Base-by-base conservation (phyloP, 2,329 filamentous ascomycete genomes). In the Fonsecaea multimorphosa region DNA sequence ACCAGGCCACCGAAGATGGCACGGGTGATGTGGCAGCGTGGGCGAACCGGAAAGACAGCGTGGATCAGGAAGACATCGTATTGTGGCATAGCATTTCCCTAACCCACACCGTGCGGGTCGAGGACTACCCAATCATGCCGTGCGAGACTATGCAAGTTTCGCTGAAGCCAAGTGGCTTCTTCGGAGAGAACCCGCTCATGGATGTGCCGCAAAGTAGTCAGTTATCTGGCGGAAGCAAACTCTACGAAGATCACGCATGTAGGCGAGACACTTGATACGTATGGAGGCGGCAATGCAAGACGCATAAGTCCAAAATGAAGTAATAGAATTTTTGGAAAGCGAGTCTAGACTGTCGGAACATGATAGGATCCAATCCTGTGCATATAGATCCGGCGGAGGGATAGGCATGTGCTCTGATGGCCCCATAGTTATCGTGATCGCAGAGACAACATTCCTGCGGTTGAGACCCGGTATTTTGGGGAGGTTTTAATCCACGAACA, bases 21-120 rank as follows among this genome's bases (percentile, higher is more conserved):
- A 75, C 5, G 72, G 75, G 14, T 74, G 51, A 73, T 73, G 65
- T 72, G 74, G 0, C 73, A 75, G 36, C 14, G 3, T 9, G 31
- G 16, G 32, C 32, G n/a, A 14, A 8, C 6, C 74, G 76, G 4
- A 61, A 69, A 7, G 60, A 58, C 9, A 56, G 44, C 14, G 78
- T 80, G 2, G 69, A 72, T 1, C 76, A 80, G 64, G 74, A 77
- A 5, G 79, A 81, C 67, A 76, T 81, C 4, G 78, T 81, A 9
- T 72, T 82, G 31, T 81, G 79, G 79, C 79, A 76, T 55, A 76
- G 77, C 2, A 80, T 81, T 64, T 78, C 79, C 14, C 77, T 79
- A 59, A 81, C 79, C 2, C 79, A 81, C 61, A 81, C 81, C 40
- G 79, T 79, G 5, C 75, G 79, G 1, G 74, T 79, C 8, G 78